Base-by-base conservation (phyloP, 2,329 filamentous ascomycete species). In the Drechslerella stenobrocha region DNA sequence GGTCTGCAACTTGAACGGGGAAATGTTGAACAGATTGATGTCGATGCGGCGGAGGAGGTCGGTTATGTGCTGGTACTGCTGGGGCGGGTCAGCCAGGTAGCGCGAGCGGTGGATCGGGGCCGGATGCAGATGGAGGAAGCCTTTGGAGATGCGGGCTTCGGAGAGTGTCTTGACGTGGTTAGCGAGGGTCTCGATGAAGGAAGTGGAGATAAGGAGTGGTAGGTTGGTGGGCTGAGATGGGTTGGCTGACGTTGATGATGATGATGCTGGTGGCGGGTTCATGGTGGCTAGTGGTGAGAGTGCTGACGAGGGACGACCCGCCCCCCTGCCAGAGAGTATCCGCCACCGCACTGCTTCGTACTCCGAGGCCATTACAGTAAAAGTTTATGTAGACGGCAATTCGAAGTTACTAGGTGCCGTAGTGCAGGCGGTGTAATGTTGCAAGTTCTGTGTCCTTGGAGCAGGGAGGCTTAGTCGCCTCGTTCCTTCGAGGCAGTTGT, bases 11-110 rank as follows among this genome's bases (percentile, higher is more conserved):
- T 35, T 51, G 11, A 28, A 13, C 1, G 53, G 26, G 18, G 53
- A 48, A 30, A 60, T 23, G 28, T 58, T 60, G 50, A 47, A 67
- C 18, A 67, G 40, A 30, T 56, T 67, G 40, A 67, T 20, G 13
- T 67, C 63, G 42, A 67, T 67, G 5, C 63, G 63, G 35, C 63
- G 63, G 35, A 67, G 34, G 28, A 67, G 48, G 51, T 59, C 63
- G 32, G 63, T 67, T n/a, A 67, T 24, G 9, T 55, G 48, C 11
- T 24, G 46, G 22, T 67, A 67, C 1, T 51, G 24, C 1, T 35
- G 22, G n/a, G 15, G 13, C 2, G 55, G 24, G 18, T 48, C 3
- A 1, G 40, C 13, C 20, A 67, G 50, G 35, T 59, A 59, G 2
- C 18, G 22, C 8, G 13, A 8, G 2, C 42, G 24, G 50, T 59